These are phyloP conservation scores for Cichorium intybus DNA, from an alignment of 140 eudicot species.

Conservation along the genomic window DNA sequence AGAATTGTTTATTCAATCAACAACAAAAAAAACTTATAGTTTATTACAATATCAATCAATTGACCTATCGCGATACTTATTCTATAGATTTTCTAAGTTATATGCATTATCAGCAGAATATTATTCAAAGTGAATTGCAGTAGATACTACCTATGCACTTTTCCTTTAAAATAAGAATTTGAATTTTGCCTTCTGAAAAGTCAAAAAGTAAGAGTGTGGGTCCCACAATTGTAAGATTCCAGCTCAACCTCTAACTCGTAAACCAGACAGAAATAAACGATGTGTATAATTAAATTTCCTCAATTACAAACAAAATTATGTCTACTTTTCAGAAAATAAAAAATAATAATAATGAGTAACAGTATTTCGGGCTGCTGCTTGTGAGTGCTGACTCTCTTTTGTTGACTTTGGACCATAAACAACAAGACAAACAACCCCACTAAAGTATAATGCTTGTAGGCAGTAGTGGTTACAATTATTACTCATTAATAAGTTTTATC, in stretches of 20 bases:
- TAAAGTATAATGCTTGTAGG: neutral
- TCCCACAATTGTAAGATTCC: slow-evolving; percentile 12
- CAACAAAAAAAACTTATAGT: no score
- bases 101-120: no score
- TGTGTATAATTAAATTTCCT: slow-evolving; percentile 1
- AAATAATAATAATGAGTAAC: neutral
- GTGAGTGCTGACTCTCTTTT: slow-evolving; percentile 12
- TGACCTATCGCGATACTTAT: no score
- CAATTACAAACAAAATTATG: slow-evolving; percentile 8
- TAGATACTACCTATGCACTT: neutral
- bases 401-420: slow-evolving; percentile 21
- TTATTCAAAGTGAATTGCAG: no score
- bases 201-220: slow-evolving; percentile 1
- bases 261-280: slow-evolving; percentile 17
- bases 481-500: neutral
- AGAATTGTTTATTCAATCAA: no score
- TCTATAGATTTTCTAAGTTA: no score
- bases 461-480: slow-evolving; percentile 10
- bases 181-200: neutral
- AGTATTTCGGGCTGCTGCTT: slow-evolving; percentile 14
- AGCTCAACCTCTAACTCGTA: slow-evolving; percentile 27
- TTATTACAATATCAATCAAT: no score
- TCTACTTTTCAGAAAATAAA: slow-evolving; percentile 5
- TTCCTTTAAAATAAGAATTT: neutral
- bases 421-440: slow-evolving; percentile 21